Conservation (phyloP, 208 protist species). For the Phytomonas serpens region DNA sequence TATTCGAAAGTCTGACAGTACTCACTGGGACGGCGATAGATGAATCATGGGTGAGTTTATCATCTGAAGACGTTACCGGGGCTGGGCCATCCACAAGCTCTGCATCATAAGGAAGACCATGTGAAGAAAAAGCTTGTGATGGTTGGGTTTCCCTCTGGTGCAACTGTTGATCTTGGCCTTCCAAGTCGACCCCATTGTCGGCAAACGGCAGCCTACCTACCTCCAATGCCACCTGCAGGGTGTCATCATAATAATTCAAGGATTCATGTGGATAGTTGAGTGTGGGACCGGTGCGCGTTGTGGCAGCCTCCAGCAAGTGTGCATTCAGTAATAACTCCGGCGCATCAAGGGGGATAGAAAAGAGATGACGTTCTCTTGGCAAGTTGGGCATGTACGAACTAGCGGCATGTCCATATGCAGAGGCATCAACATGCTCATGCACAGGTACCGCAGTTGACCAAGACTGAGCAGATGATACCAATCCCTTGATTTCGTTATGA, state of each 20-base stretch:
- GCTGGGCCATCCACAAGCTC: not conserved
- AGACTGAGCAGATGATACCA: slow-evolving; percentile 18
- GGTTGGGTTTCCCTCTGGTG: not conserved
- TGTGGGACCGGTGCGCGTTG: slow-evolving; percentile 5
- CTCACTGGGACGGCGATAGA: not conserved
- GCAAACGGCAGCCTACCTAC: not conserved
- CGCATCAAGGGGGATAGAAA: slow-evolving; percentile 66
- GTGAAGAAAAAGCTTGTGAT: not conserved
- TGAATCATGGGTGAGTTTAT: not conserved
- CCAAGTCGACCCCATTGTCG: not conserved
- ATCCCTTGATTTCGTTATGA: not conserved
- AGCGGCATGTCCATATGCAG: slow-evolving; percentile 8
- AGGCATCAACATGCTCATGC: slow-evolving; percentile 5
- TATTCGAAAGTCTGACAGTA: slow-evolving; percentile 19
- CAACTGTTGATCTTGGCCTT: not conserved
- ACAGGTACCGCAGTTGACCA: slow-evolving; percentile 16
- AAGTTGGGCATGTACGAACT: slow-evolving; percentile 8
- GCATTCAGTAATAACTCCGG: slow-evolving; percentile 43
- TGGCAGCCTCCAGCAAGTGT: slow-evolving; percentile 57
- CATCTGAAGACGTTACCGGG: not conserved
- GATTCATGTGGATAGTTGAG: not conserved
- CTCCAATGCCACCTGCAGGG: not conserved
- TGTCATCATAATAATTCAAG: not conserved
- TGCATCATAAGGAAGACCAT: not conserved
- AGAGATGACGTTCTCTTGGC: slow-evolving; percentile 45